Evolutionary conservation across 2,329 filamentous ascomycete species (phyloP).

Genomic region (Cladosporium halotolerans): DNA sequence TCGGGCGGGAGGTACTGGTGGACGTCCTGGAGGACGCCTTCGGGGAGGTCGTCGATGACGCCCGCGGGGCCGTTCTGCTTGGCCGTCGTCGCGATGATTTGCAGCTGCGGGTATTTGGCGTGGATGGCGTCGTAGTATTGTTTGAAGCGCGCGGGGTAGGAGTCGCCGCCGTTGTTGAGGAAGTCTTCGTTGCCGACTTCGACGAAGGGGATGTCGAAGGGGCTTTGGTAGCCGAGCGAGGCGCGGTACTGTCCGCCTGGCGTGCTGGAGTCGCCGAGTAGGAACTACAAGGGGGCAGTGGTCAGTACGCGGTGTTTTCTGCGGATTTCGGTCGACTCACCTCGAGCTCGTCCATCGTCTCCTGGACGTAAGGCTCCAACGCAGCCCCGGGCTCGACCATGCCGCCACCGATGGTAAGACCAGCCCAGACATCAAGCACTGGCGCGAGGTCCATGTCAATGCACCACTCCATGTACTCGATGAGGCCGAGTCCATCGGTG

Average conservation of each 20-base stretch:
- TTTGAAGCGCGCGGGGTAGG: slow-evolving; percentile 46
- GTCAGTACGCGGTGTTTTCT: slow-evolving; percentile 45
- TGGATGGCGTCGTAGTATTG: slow-evolving; percentile 56
- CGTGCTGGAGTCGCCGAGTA: too few species aligned
- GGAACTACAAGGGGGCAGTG: too few species aligned
- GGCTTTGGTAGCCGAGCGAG: slow-evolving; percentile 54
- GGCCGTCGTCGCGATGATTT: too few species aligned
- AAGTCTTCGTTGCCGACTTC: slow-evolving; percentile 66
- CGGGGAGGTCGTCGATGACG: slow-evolving; percentile 17
- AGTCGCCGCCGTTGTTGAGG: slow-evolving; percentile 43
- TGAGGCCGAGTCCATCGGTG: slow-evolving; percentile 55
- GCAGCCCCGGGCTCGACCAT: slow-evolving; percentile 39
- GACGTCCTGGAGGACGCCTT: slow-evolving; percentile 26
- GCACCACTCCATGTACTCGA: slow-evolving; percentile 56
- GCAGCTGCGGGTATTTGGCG: slow-evolving; percentile 50
- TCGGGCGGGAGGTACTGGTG: slow-evolving; percentile 19
- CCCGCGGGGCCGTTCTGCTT: slow-evolving; percentile 24
- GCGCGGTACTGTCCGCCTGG: slow-evolving; percentile 29
- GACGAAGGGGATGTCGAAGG: slow-evolving; percentile 55
- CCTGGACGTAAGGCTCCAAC: slow-evolving; percentile 46
- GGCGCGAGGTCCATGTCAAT: slow-evolving; percentile 52
- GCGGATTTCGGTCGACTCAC: slow-evolving; percentile 51
- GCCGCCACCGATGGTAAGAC: slow-evolving; percentile 49
- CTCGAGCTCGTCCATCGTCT: slow-evolving; percentile 58
- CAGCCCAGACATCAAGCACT: slow-evolving; percentile 54